Percentiles rank a stretch among this genome's conserved stretches.
These are phyloP conservation scores for Suhomyces faveliae DNA, from an alignment of 805 yeast species.

Conservation along the genomic window DNA sequence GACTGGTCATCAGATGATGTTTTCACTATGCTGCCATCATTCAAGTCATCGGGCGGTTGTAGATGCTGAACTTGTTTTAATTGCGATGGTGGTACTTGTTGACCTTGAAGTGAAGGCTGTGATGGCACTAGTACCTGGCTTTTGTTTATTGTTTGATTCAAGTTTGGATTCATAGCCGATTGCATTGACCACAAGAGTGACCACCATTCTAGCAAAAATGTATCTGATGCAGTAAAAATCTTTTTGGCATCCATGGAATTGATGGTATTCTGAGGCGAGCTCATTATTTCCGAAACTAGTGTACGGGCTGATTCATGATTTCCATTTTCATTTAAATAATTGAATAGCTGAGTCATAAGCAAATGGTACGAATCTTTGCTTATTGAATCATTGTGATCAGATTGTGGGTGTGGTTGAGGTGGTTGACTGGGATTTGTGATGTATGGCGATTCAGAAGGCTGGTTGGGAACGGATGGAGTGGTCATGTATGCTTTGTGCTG, in stretches of 20 bases:
- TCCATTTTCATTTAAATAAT: constrained; percentile 47
- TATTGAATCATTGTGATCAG: background rate
- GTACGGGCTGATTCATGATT: constrained; percentile 50
- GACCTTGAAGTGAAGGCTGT: constrained; percentile 8
- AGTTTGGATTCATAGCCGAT: constrained; percentile 37
- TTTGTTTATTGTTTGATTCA: constrained; percentile 27
- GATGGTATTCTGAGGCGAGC: constrained; percentile 30
- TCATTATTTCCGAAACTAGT: constrained; percentile 42
- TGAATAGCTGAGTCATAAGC: constrained; percentile 51
- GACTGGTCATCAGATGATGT: background rate
- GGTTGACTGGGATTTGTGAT: background rate
- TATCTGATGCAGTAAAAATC: constrained; percentile 41
- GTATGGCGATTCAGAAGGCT: background rate
- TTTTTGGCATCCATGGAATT: constrained; percentile 13
- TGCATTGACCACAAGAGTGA: constrained; percentile 49
- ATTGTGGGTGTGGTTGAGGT: background rate
- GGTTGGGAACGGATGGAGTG: background rate
- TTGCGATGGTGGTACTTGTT: constrained; percentile 8
- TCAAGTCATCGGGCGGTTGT: constrained; percentile 6
- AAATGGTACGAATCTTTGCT: constrained; percentile 44
- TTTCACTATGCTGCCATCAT: background rate
- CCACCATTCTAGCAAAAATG: constrained; percentile 60
- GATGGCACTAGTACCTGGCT: constrained; percentile 4
- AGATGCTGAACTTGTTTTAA: constrained; percentile 11
- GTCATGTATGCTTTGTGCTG: background rate